Conservation (phyloP, 768 basidiomycete species). For the Lentinus brumalis region DNA sequence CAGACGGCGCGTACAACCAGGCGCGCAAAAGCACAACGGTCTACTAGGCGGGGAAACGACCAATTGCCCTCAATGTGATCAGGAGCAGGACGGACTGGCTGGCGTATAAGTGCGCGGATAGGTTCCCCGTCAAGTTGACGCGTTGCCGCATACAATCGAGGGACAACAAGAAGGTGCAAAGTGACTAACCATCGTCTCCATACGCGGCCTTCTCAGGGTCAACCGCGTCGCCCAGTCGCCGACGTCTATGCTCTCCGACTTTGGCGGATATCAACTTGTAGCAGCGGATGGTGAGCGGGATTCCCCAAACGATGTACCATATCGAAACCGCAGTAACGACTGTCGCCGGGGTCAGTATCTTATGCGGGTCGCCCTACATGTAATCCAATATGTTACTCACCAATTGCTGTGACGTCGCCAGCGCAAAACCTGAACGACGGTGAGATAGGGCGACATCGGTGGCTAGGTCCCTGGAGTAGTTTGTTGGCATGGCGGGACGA, state of each 20-base stretch:
- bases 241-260: background rate
- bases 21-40: too few species aligned
- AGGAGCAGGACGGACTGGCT: too few species aligned
- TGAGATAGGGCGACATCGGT: conserved; percentile 9
- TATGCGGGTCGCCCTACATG: background rate
- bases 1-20: too few species aligned
- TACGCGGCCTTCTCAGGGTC: too few species aligned
- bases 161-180: too few species aligned
- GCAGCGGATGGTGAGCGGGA: conserved; percentile 22
- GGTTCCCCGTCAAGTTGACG: too few species aligned
- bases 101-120: too few species aligned
- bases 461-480: background rate
- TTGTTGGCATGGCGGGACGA: too few species aligned
- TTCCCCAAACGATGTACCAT: conserved; percentile 25
- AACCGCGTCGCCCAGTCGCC: background rate
- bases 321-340: conserved; percentile 23
- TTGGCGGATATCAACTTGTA: conserved; percentile 14
- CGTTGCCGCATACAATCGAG: too few species aligned
- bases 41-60: too few species aligned
- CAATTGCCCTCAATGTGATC: too few species aligned
- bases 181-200: too few species aligned
- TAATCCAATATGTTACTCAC: conserved; percentile 12
- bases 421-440: conserved; percentile 6
- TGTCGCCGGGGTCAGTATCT: conserved; percentile 10
- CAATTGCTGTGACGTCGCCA: conserved; percentile 21